These are phyloP conservation scores for Plectosphaerella cucumerina DNA, from an alignment of 2,329 filamentous ascomycete genomes.

Conservation along the genomic window DNA sequence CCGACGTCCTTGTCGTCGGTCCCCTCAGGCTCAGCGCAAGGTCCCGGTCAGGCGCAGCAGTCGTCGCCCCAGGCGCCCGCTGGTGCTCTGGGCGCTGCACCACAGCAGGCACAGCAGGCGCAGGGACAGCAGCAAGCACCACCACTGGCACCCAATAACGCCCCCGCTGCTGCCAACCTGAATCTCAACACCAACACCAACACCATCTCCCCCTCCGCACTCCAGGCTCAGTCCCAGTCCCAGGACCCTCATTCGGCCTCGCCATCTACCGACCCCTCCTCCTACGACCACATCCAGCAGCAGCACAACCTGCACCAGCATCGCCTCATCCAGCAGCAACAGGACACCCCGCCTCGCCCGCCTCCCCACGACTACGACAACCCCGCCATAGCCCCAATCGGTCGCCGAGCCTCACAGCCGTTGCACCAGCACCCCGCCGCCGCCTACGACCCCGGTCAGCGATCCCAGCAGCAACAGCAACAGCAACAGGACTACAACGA, in stretches of 20 bases:
- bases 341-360: conserved; percentile 24
- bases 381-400: conserved; percentile 20
- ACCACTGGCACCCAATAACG: conserved; percentile 2
- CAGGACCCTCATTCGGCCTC: conserved; percentile 38
- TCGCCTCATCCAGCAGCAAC: conserved; percentile 16
- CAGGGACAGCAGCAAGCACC: conserved; percentile 10
- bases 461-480: conserved; percentile 16
- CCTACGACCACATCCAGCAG: conserved; percentile 31
- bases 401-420: conserved; percentile 15
- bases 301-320: conserved; percentile 21
- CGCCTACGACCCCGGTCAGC: conserved; percentile 29
- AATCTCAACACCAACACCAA: conserved; percentile 17
- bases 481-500: conserved; percentile 38
- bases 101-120: neutral
- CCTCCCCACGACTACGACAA: conserved; percentile 25
- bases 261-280: conserved; percentile 39
- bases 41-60: too few relatives aligned
- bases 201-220: neutral
- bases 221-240: neutral
- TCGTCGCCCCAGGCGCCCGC: conserved; percentile 11
- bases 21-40: conserved; percentile 5
- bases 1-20: too few relatives aligned
- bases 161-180: conserved; percentile 8
- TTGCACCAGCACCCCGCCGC: conserved; percentile 20
- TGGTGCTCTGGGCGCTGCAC: conserved; percentile 13